phyloP scores from a whole-genome alignment of 2,329 filamentous ascomycete species.

The Claviceps lovelessii region DNA sequence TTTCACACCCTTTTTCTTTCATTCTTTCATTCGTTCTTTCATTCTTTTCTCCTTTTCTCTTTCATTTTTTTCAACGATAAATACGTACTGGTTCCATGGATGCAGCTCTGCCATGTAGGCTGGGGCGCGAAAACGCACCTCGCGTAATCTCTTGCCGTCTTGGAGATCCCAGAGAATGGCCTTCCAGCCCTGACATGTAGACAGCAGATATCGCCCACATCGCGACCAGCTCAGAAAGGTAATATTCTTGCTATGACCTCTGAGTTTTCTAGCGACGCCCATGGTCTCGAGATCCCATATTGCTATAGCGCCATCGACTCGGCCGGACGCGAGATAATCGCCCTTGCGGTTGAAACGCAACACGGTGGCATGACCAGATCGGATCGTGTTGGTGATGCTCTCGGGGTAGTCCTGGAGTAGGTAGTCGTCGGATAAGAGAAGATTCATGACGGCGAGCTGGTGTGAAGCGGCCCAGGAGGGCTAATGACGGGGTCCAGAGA shows the following conservation, averaged over 20 bases:
- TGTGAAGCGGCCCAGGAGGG: not conserved
- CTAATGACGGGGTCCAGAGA: not conserved
- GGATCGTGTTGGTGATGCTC: conserved; percentile 73
- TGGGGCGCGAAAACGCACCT: conserved; percentile 80
- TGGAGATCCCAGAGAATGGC: conserved; percentile 87
- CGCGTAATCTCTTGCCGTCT: conserved; percentile 55
- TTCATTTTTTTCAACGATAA: not conserved
- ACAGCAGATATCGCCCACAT: conserved; percentile 80
- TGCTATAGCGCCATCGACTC: conserved; percentile 85
- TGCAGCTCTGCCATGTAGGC: conserved; percentile 95
- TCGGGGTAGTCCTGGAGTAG: conserved; percentile 75
- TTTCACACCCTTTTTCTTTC: not conserved
- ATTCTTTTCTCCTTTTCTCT: not conserved
- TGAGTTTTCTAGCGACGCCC: conserved; percentile 84
- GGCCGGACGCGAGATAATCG: conserved; percentile 86
- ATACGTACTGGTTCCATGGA: conserved; percentile 64
- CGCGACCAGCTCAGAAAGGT: conserved; percentile 92
- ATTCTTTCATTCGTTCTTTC: not conserved
- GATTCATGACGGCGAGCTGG: conserved; percentile 32
- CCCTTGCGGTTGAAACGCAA: conserved; percentile 85
- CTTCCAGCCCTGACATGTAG: conserved; percentile 91
- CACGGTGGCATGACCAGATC: conserved; percentile 52
- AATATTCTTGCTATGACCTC: conserved; percentile 85
- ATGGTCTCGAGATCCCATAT: conserved; percentile 97
- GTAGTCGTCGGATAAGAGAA: conserved; percentile 47